These are phyloP conservation scores for Candida sp. DNA, from an alignment of 1,139 yeast genomes.

Conservation along the genomic window DNA sequence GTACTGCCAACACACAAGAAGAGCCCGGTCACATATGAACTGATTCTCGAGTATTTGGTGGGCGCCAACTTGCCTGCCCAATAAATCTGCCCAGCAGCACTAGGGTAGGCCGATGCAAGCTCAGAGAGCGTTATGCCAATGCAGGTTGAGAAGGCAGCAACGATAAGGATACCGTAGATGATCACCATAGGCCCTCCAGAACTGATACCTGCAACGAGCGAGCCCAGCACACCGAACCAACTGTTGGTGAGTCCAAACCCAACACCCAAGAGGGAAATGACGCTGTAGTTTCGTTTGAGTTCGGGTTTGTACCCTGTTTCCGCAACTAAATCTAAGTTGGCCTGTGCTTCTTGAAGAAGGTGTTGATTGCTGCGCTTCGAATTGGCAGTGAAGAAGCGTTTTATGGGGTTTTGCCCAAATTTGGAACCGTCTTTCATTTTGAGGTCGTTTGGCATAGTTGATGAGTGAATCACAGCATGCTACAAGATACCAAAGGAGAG, in stretches of 20 bases:
- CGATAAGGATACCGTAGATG: constrained; percentile 66
- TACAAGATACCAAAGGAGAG: no score
- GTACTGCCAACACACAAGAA: constrained; percentile 61
- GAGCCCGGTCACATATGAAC: constrained; percentile 56
- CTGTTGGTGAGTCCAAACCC: constrained; percentile 68
- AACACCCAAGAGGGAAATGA: constrained; percentile 61
- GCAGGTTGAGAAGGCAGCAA: constrained; percentile 48
- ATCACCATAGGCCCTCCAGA: constrained; percentile 74
- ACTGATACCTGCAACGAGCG: constrained; percentile 54
- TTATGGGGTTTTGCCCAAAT: not conserved
- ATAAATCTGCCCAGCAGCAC: constrained; percentile 70
- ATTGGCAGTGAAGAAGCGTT: not conserved
- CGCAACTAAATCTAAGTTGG: constrained; percentile 32
- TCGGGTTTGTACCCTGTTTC: constrained; percentile 43
- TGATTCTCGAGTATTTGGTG: constrained; percentile 45
- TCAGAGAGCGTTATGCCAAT: constrained; percentile 49
- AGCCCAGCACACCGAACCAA: constrained; percentile 56
- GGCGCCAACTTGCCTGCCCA: constrained; percentile 63
- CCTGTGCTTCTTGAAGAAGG: constrained; percentile 31
- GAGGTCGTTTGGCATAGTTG: not conserved
- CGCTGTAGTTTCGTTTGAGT: constrained; percentile 50
- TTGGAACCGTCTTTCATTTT: not conserved
- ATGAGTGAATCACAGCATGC: no score
- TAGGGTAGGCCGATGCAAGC: constrained; percentile 57
- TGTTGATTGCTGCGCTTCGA: not conserved